phyloP scores from a whole-genome alignment of 2,329 filamentous ascomycete species.

The Colletotrichum siamense region DNA sequence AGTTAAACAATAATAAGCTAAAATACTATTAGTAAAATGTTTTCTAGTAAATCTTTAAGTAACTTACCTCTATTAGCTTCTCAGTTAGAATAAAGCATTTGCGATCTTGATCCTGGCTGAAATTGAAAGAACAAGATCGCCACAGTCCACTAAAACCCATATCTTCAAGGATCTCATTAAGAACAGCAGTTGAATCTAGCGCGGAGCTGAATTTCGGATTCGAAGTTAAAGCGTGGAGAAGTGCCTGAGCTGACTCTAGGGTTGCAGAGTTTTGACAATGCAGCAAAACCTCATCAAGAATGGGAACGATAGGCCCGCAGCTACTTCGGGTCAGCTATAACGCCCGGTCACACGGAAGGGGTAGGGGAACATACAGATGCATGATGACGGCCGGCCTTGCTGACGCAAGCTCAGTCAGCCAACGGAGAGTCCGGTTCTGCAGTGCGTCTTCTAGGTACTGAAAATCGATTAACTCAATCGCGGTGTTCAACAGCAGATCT shows the following conservation, averaged over 20 bases:
- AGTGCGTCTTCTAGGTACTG: slow-evolving; percentile 66
- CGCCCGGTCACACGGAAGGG: neutral
- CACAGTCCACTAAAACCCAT: slow-evolving; percentile 70
- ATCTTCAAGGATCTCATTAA: slow-evolving; percentile 61
- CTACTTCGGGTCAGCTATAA: slow-evolving; percentile 38
- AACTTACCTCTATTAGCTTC: slow-evolving; percentile 62
- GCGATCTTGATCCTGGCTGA: slow-evolving; percentile 53
- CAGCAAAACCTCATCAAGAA: slow-evolving; percentile 67
- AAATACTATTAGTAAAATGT: neutral
- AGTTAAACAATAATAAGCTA: slow-evolving; percentile 20
- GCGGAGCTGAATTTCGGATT: slow-evolving; percentile 56
- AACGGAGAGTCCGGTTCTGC: slow-evolving; percentile 63
- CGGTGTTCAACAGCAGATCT: slow-evolving; percentile 66
- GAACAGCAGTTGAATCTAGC: slow-evolving; percentile 50
- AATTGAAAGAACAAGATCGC: slow-evolving; percentile 59
- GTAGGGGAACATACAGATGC: slow-evolving; percentile 55
- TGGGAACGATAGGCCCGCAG: slow-evolving; percentile 59
- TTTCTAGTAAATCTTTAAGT: neutral
- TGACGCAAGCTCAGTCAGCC: slow-evolving; percentile 63
- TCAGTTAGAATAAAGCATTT: slow-evolving; percentile 62
- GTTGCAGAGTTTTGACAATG: slow-evolving; percentile 67
- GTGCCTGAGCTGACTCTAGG: slow-evolving; percentile 63
- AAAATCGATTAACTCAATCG: slow-evolving; percentile 71
- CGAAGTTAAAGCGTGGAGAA: slow-evolving; percentile 64
- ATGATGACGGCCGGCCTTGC: slow-evolving; percentile 61